Evolutionary conservation across 2,329 filamentous ascomycete genomes (phyloP).

Genomic region (Cytospora schulzeri): DNA sequence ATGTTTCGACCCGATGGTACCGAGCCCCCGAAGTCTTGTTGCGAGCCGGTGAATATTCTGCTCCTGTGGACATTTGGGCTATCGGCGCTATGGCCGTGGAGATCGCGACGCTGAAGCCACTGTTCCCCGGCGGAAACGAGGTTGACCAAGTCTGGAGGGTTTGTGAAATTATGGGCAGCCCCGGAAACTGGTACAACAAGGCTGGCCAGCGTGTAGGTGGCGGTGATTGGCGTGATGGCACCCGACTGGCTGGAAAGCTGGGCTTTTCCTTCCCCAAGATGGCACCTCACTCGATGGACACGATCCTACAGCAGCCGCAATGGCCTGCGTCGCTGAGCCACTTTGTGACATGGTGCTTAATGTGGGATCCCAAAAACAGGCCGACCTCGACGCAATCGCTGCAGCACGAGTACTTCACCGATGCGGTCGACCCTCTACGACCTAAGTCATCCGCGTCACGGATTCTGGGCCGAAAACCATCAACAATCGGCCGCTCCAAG

Average conservation of each 20-base stretch:
- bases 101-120: conserved; percentile 90
- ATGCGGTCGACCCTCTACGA: conserved; percentile 87
- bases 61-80: conserved; percentile 98
- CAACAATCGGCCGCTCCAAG: conserved; percentile 72
- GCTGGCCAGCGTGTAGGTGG: conserved; percentile 83
- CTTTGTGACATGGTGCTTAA: conserved; percentile 97
- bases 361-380: conserved; percentile 95
- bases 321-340: conserved; percentile 87
- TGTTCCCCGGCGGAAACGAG: conserved; percentile 97
- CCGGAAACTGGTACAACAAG: conserved; percentile 97
- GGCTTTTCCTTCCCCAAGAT: conserved; percentile 99
- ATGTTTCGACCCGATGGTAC: conserved; percentile 98
- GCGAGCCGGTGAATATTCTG: conserved; percentile 93
- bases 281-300: conserved; percentile 96
- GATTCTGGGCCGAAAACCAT: conserved; percentile 86
- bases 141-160: conserved; percentile 99
- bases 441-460: conserved; percentile 89
- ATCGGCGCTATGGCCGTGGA: conserved; percentile 98
- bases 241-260: conserved; percentile 88
- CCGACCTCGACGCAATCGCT: conserved; percentile 94
- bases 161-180: conserved; percentile 99
- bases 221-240: conserved; percentile 96
- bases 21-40: conserved; percentile 92
- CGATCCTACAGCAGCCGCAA: conserved; percentile 84
- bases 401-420: conserved; percentile 90